Evolutionary conservation across 257 asterid species (phyloP).

Genomic region (Orobanche coerulescens): DNA sequence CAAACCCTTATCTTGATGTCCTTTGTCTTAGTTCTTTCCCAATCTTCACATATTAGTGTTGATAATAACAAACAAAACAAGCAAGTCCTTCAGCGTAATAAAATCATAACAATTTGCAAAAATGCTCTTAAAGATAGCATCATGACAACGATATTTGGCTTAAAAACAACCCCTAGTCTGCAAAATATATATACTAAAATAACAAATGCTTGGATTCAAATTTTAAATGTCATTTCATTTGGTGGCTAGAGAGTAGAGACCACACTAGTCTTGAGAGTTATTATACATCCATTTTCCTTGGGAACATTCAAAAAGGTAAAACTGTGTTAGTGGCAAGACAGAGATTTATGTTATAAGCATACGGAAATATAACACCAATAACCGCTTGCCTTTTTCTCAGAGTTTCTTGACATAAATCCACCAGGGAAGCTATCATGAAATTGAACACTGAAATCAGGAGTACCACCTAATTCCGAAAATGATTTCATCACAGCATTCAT

Average conservation of each 20-base stretch:
- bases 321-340: neutral
- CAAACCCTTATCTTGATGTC: neutral
- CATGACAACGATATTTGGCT: neutral
- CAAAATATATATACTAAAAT: neutral
- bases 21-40: neutral
- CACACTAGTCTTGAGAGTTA: neutral
- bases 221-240: no score
- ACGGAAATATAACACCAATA: slow-evolving; percentile 2
- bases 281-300: slow-evolving; percentile 7
- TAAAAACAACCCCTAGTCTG: neutral
- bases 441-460: slow-evolving; percentile 29
- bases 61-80: neutral
- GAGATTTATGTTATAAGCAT: slow-evolving; percentile 3
- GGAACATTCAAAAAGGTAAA: slow-evolving; percentile 6
- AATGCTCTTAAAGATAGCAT: neutral
- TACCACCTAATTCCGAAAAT: slow-evolving; percentile 32
- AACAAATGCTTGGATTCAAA: neutral
- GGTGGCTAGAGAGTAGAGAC: no score
- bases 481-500: slow-evolving; percentile 44
- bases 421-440: slow-evolving; percentile 27
- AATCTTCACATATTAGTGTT: neutral
- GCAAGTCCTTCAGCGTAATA: neutral
- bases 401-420: slow-evolving; percentile 27
- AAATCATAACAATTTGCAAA: neutral
- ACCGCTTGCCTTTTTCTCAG: slow-evolving; percentile 51